Conservation (phyloP, 1,284 basidiomycete genomes). For the Laetiporus sulphureus region DNA sequence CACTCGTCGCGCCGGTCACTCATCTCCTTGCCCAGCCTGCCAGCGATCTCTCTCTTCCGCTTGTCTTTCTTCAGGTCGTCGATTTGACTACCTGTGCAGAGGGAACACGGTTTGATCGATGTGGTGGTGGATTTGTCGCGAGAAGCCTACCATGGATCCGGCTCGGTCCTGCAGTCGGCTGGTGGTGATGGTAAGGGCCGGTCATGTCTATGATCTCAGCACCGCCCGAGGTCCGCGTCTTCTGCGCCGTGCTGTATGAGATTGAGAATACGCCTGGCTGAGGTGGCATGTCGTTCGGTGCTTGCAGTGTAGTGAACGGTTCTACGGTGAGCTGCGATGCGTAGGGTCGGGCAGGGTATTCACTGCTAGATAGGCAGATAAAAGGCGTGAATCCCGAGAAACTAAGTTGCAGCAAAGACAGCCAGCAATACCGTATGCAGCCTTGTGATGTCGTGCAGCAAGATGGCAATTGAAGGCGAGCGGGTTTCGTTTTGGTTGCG, state of each 20-base stretch:
- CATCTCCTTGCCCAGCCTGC: slow-evolving; percentile 64
- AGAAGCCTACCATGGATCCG: slow-evolving; percentile 30
- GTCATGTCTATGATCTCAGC: slow-evolving; percentile 18
- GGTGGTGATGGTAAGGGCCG: slow-evolving; percentile 19
- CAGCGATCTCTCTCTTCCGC: slow-evolving; percentile 59
- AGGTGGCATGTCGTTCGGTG: slow-evolving; percentile 34
- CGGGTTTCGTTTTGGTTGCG: too few relatives aligned
- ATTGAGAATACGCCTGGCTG: slow-evolving; percentile 47
- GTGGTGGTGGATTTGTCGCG: too few relatives aligned
- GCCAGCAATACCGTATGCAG: too few relatives aligned
- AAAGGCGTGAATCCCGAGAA: too few relatives aligned
- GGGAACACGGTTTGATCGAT: too few relatives aligned
- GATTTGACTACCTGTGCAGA: slow-evolving; percentile 11
- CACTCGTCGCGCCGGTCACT: slow-evolving; percentile 68
- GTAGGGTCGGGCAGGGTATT: too few relatives aligned
- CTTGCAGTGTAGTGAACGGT: background rate
- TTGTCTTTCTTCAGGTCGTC: slow-evolving; percentile 50
- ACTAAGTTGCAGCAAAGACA: too few relatives aligned
- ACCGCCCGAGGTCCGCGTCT: slow-evolving; percentile 24
- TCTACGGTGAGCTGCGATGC: background rate
- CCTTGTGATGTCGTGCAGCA: too few relatives aligned
- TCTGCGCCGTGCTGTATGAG: slow-evolving; percentile 37
- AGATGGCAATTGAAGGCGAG: too few relatives aligned
- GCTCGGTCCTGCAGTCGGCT: slow-evolving; percentile 34
- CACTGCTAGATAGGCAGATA: too few relatives aligned